Evolutionary conservation across 257 asterid species (phyloP).

Genomic region (Avicennia marina): DNA sequence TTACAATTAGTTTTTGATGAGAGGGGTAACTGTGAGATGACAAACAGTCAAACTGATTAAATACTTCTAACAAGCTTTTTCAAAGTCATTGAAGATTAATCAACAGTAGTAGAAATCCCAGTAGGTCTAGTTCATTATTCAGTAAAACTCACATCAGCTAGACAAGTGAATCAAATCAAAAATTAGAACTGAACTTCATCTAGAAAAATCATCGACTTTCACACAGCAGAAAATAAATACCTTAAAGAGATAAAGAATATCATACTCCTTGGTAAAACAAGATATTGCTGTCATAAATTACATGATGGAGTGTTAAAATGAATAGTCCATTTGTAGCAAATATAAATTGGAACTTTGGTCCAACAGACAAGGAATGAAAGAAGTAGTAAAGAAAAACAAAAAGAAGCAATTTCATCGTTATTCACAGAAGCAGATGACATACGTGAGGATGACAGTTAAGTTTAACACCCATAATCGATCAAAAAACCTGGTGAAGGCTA

Average conservation of each 20-base stretch:
- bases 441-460: conserved; percentile 3
- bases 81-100: not conserved
- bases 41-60: conserved; percentile 5
- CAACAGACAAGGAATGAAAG: not conserved
- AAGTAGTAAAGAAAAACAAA: not conserved
- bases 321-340: not conserved
- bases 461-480: not conserved
- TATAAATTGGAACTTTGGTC: not conserved
- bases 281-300: not conserved
- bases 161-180: not conserved
- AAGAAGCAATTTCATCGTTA: not conserved
- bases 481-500: not conserved
- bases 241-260: not conserved
- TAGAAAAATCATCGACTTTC: not conserved
- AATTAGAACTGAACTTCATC: not conserved
- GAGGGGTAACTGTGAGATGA: not conserved
- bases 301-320: not conserved
- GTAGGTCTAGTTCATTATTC: not conserved
- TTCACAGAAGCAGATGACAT: not conserved
- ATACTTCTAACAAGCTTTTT: not conserved
- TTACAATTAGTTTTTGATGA: not conserved
- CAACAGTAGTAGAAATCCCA: not conserved
- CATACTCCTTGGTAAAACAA: not conserved
- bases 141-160: not conserved
- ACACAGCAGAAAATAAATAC: not conserved